phyloP scores from a whole-genome alignment of 768 basidiomycete genomes.

The Suillus clintonianus region DNA sequence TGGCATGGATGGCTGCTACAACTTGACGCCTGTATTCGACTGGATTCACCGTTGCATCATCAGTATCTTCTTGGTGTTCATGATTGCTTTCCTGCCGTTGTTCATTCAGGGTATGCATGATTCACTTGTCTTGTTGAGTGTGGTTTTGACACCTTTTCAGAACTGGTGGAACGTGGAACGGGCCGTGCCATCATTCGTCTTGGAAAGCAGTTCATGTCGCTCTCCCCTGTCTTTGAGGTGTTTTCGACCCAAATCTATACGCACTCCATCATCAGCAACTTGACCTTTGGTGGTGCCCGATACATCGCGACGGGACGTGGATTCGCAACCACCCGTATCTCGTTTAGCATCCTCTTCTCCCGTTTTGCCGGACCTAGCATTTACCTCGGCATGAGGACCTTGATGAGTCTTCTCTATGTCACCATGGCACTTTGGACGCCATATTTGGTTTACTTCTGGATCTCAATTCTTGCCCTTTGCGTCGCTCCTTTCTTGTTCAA shows the following conservation, averaged over 20 bases:
- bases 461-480: conserved; percentile 90
- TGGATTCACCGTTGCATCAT: conserved; percentile 98
- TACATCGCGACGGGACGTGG: conserved; percentile 99
- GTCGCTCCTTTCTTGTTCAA: conserved; percentile 98
- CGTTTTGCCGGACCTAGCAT: conserved; percentile 99
- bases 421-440: conserved; percentile 91
- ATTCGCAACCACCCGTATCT: conserved; percentile 94
- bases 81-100: conserved; percentile 93
- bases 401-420: conserved; percentile 92
- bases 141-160: conserved; percentile 42
- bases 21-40: conserved; percentile 87
- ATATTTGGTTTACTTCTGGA: conserved; percentile 97
- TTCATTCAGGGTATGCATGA: conserved; percentile 82
- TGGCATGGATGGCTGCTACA: conserved; percentile 89
- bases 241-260: conserved; percentile 99
- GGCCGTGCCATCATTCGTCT: conserved; percentile 89
- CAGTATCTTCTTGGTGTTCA: conserved; percentile 97
- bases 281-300: conserved; percentile 96
- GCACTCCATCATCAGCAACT: conserved; percentile 94
- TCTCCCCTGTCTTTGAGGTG: conserved; percentile 95
- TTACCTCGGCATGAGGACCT: conserved; percentile 92
- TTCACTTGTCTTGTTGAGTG: not conserved
- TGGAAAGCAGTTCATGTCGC: conserved; percentile 89
- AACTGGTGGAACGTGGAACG: conserved; percentile 94
- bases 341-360: conserved; percentile 94